Base-by-base conservation (phyloP, 768 basidiomycete genomes). In the Lactarius psammicola region DNA sequence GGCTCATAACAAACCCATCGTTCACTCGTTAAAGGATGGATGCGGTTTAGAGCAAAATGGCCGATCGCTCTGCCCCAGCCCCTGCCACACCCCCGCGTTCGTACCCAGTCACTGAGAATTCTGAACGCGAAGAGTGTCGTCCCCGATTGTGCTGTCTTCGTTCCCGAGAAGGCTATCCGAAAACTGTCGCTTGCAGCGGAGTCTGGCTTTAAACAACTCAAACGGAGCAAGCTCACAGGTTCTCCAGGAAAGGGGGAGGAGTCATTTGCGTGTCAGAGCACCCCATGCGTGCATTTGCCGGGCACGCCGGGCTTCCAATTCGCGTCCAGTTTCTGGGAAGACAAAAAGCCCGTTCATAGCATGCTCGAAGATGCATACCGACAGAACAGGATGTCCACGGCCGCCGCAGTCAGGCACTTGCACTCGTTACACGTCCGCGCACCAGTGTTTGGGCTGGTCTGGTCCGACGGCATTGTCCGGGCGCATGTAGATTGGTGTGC, bases 401-500 rank as follows among this genome's bases (percentile, higher is more conserved):
- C 84, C 13, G 77, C 82, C 4, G 79, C 79, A 6, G 78, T 76
- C 1, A 79, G 85, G 1, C 85, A 85, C 69, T 73, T 85, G 28
- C 78, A 83, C 58, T 81, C 83, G 18, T 71, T 84, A 30, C 74
- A 75, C 46, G 74, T 86, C 10, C 65, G 71, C 8, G 79, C 78
- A 5, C 84, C 84, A 2, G 77, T 86, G 1, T 78, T 85, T 62
- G 85, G 84, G 7, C 72, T 86, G 6, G 79, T 85, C 18, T 85
- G 84, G 83, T 78, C 82, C 9, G 79, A 80, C 51, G 81, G 81
- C 20, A 78, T 70, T 11, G 84, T 85, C 40, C 76, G 82, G 34
- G 84, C 83, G 1, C 85, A 85, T 68, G 73, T 84, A 1, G 85
- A 86, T 70, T 85, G 85, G 85, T 83, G 80, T 63, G n/a, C 30